phyloP scores from a whole-genome alignment of 2,329 filamentous ascomycete species.

The Pseudocercospora macadamiae region DNA sequence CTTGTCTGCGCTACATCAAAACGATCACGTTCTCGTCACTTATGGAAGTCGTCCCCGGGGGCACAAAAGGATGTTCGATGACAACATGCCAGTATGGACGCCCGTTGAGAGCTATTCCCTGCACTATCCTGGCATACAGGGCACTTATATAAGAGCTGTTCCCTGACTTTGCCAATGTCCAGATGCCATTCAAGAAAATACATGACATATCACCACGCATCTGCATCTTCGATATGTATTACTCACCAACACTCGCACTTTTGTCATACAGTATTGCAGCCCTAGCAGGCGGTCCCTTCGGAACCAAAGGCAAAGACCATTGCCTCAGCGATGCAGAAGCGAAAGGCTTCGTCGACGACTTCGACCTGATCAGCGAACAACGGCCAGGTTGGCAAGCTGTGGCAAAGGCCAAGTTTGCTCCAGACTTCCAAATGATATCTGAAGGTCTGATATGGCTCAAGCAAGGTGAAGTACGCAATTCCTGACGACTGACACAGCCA shows the following conservation, averaged over 20 bases:
- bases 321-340: not conserved
- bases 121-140: too few species aligned
- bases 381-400: not conserved
- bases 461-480: constrained; percentile 1
- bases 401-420: not conserved
- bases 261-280: too few species aligned
- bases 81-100: too few species aligned
- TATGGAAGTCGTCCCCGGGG: not conserved
- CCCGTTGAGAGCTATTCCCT: too few species aligned
- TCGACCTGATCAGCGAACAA: not conserved
- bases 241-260: too few species aligned
- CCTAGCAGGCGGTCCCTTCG: too few species aligned
- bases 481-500: too few species aligned
- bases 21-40: not conserved
- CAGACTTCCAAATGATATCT: constrained; percentile 5
- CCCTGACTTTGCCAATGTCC: too few species aligned
- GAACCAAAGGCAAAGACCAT: not conserved
- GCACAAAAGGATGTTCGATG: too few species aligned
- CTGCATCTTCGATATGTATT: too few species aligned
- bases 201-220: not conserved
- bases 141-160: too few species aligned
- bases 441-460: constrained; percentile 2
- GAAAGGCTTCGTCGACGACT: not conserved
- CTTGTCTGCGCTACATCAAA: not conserved
- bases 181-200: too few species aligned